Evolutionary conservation across 331 rosid genomes (phyloP), one percentile per base, ranked within the genome.

Genomic region (Malus hybrid): DNA sequence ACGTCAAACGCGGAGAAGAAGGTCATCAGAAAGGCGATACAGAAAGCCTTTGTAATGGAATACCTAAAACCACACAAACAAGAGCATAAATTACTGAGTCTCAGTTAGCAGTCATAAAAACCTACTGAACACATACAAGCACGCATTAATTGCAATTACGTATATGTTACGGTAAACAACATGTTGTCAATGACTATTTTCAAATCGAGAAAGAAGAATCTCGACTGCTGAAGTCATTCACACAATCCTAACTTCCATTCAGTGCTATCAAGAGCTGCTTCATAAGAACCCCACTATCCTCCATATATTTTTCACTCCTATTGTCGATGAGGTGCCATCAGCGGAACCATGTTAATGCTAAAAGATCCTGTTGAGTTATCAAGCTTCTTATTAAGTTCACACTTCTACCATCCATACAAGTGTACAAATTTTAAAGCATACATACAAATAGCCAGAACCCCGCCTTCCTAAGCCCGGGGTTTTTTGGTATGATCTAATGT

Each of bases 1-100:
- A 90, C 86, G 67, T 88, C 90, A 80, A 88, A 80, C 19, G 88
- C 67, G 22, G 96, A 86, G 67, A 90, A 82, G 84, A 88, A 90
- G 55, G 96, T 88, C 91, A 90, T 86, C 52, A 83, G 64, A 77
- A 88, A 88, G 42, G 88, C 93, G n/a, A 88, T 76, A 59, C 86
- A 77, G 57, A 90, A 85, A 33, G 91, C 96, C 84, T 88, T 88
- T 32, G 91, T 88, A 75, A 88, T 88, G 64, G 90, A 82, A 78
- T 85, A 90, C 96, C 90, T 90, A 88, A 79, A 75, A 84, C 68
- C 78, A 20, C 24, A n/a, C 7, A 63, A 63, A 11, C 63, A 70
- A 42, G 54, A 69, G 39, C n/a, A 76, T 20, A 22, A 69, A 27
- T 67, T 61, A 69, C 70, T 27, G 20, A n/a, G 61, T 34, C 68